These are phyloP conservation scores for Thelephora ganbajun DNA, from an alignment of 768 basidiomycete genomes.

Conservation along the genomic window DNA sequence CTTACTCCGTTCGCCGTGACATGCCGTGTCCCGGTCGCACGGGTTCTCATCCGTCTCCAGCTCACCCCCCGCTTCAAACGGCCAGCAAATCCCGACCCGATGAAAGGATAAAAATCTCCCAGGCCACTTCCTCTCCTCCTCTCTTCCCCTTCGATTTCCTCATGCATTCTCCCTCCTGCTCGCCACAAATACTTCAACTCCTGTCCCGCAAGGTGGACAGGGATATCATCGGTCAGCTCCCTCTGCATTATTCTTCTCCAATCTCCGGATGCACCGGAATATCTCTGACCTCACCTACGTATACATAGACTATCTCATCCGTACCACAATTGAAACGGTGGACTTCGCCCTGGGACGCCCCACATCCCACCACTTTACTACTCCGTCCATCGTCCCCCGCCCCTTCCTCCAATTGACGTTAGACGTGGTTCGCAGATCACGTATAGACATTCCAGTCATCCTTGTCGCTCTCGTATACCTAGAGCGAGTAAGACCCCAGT, in stretches of 20 bases:
- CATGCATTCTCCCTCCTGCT: neutral
- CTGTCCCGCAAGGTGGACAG: neutral
- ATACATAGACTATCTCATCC: neutral
- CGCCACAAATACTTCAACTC: neutral
- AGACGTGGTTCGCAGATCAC: neutral
- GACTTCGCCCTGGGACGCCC: neutral
- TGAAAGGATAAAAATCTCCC: too few relatives aligned
- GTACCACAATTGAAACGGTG: neutral
- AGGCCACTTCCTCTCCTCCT: neutral
- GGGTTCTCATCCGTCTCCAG: too few relatives aligned
- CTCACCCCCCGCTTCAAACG: neutral
- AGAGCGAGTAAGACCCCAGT: neutral
- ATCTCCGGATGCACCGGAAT: neutral
- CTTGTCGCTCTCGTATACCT: neutral
- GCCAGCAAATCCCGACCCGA: too few relatives aligned
- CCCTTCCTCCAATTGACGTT: neutral
- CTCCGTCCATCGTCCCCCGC: neutral
- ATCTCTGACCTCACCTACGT: neutral
- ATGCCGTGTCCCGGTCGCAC: too few relatives aligned
- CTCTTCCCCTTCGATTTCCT: neutral
- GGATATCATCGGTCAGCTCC: neutral
- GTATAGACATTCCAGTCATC: neutral
- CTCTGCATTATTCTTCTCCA: too few relatives aligned
- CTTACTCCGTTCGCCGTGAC: neutral
- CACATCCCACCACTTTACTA: too few relatives aligned